phyloP scores from a whole-genome alignment of 139 green algal species.

The Bryopsis sp. region DNA sequence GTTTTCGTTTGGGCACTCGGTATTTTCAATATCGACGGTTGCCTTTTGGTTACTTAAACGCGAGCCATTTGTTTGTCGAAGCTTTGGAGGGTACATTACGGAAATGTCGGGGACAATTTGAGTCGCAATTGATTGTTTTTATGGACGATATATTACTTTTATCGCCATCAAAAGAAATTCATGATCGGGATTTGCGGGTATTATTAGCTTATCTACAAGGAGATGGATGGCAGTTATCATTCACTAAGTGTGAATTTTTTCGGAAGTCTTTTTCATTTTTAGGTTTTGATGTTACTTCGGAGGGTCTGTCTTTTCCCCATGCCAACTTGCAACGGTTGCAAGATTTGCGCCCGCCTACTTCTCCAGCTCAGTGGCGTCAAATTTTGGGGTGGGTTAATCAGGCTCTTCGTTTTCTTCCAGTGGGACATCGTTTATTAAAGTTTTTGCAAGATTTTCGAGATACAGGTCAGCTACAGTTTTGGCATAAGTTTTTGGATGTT shows the following conservation, averaged over 20 bases:
- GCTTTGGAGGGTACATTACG: constrained; percentile 6
- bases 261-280: neutral
- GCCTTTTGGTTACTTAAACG: constrained; percentile 16
- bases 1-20: neutral
- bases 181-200: neutral
- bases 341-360: neutral
- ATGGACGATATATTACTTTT: constrained; percentile 13
- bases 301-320: neutral
- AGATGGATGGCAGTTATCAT: neutral
- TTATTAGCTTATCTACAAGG: neutral
- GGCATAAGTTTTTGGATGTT: neutral
- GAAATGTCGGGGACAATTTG: neutral
- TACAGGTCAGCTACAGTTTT: neutral
- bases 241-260: neutral
- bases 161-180: neutral
- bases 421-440: neutral
- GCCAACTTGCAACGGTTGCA: neutral
- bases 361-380: neutral
- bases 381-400: constrained; percentile 10
- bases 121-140: neutral
- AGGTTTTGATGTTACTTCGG: neutral
- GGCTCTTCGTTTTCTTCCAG: neutral
- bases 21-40: constrained; percentile 11
- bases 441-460: neutral
- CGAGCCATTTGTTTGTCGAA: neutral